Base-by-base conservation (phyloP, 1,139 yeast species). In the Candida sanyaensis region DNA sequence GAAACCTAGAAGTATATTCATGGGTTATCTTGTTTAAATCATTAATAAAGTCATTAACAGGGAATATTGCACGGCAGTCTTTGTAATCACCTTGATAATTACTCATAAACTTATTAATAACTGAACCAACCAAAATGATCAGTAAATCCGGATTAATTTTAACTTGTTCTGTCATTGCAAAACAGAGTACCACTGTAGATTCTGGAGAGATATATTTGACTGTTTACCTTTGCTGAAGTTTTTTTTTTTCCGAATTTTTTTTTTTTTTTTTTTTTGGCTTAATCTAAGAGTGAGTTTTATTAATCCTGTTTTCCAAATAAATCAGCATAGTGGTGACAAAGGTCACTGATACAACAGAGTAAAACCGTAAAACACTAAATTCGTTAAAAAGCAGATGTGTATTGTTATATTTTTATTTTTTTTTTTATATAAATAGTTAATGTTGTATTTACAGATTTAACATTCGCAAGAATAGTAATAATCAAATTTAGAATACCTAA, bases 61-160 rank as follows among this genome's bases (percentile, higher is more conserved):
- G 59, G 17, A 66, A 44, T 13, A 46, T 48, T 1, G 60, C 56
- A 43, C 52, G 54, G 39, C 50, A 45, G 17, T 57, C 59, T 12
- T 48, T 42, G 21, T 46, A 44, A 17, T 52, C 51, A 2, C 51
- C 53, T 13, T 55, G 52, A 39, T 55, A 54, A 28, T 53, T 50
- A 42, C 59, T 57, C 37, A 68, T 55, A 4, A 59, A 45, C 33
- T 53, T 55, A 53, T 70, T 67, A 48, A 71, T 58, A 7, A 70
- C 58, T 6, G 75, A 60, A 11, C 69, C 70, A 6, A 70, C 58
- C 11, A 70, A 58, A 27, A 69, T 50, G 6, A 54, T 54, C 57
- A 54, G 57, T 13, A 54, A 45, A 29, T 54, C 57, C 2, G 57
- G 57, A 30, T 54, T 53, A 38, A 52, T 50, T 37, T 50, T 53